Conservation (phyloP, 139 green algal genomes). For the Medakamo hakoo region DNA sequence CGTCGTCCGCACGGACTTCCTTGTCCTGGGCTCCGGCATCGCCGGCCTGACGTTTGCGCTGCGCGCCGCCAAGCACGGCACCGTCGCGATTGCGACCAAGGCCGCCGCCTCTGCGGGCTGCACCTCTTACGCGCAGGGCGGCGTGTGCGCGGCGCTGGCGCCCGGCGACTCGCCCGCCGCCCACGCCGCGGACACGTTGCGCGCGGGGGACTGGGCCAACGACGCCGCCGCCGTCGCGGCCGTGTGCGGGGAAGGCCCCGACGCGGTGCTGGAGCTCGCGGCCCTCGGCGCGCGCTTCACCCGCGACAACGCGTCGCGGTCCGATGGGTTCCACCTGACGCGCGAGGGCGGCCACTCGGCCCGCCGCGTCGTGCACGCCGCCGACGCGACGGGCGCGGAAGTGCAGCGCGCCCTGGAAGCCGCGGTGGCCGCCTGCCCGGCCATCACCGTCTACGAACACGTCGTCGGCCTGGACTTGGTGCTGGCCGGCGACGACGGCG, state of each 20-base stretch:
- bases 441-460: constrained; percentile 74
- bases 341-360: constrained; percentile 86
- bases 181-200: constrained; percentile 82
- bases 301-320: constrained; percentile 19
- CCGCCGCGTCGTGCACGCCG: constrained; percentile 87
- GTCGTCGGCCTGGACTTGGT: constrained; percentile 58
- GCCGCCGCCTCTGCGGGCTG: constrained; percentile 55
- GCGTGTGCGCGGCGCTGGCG: constrained; percentile 89
- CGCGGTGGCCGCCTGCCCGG: constrained; percentile 31
- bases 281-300: constrained; percentile 77
- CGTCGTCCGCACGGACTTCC: constrained; percentile 47
- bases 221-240: constrained; percentile 70
- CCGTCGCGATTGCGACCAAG: constrained; percentile 91
- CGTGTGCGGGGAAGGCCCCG: constrained; percentile 78
- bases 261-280: constrained; percentile 76
- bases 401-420: constrained; percentile 82
- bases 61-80: constrained; percentile 69
- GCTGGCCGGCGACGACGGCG: constrained; percentile 15
- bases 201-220: constrained; percentile 69
- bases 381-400: constrained; percentile 82
- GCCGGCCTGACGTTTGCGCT: constrained; percentile 90
- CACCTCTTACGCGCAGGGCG: constrained; percentile 81
- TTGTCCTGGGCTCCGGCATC: constrained; percentile 90
- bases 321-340: constrained; percentile 77
- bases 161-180: constrained; percentile 58